These are phyloP conservation scores for Pestalotiopsis sp. DNA, from an alignment of 2,329 filamentous ascomycete genomes.

Conservation along the genomic window DNA sequence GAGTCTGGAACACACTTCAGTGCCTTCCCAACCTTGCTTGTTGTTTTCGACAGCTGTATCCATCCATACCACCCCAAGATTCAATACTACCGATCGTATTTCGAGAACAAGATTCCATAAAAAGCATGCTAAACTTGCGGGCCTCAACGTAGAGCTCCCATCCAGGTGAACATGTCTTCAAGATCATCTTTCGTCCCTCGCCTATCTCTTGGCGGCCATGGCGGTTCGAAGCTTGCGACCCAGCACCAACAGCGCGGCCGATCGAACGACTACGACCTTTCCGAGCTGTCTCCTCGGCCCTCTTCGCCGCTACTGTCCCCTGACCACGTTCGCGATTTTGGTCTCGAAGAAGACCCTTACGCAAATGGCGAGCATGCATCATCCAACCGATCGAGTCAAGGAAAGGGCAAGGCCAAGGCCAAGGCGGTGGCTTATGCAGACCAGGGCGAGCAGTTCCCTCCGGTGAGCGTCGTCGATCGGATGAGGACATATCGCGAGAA, in stretches of 20 bases:
- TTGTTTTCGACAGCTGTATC: background rate
- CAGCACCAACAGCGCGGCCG: conserved; percentile 19
- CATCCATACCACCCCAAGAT: background rate
- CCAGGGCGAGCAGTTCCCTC: conserved; percentile 14
- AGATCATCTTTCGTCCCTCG: conserved; percentile 28
- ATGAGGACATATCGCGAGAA: conserved; percentile 16
- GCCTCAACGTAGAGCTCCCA: background rate
- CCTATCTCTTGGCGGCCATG: conserved; percentile 25
- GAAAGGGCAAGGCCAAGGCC: conserved; percentile 25
- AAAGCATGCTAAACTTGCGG: background rate
- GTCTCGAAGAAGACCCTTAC: conserved; percentile 4
- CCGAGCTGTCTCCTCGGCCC: conserved; percentile 32
- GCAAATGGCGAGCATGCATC: background rate
- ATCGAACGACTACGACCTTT: conserved; percentile 31
- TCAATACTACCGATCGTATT: background rate
- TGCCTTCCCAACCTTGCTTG: background rate
- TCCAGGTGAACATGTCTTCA: conserved; percentile 26
- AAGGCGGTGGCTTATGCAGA: conserved; percentile 26
- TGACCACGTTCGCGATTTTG: conserved; percentile 15
- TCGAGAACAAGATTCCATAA: background rate
- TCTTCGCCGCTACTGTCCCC: conserved; percentile 29
- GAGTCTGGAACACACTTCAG: background rate
- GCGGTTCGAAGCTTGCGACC: conserved; percentile 21
- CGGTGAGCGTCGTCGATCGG: conserved; percentile 16
- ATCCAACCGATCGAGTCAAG: conserved; percentile 11